Base-by-base conservation (phyloP, 805 yeast genomes). In the Metschnikowia henanensis region DNA sequence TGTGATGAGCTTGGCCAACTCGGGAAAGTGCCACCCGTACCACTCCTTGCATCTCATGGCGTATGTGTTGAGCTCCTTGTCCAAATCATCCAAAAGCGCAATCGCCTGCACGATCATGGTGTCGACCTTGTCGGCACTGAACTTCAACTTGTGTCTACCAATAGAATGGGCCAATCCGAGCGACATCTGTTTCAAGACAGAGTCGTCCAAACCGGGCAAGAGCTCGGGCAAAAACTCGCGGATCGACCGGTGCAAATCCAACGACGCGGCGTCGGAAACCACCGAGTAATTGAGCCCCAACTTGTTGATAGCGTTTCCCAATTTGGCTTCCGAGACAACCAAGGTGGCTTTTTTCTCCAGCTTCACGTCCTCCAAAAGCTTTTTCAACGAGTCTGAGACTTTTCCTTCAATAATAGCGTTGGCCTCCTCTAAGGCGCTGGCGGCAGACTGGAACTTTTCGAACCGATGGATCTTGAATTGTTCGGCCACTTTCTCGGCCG, bases 1-100 rank as follows among this genome's bases (percentile, higher is more conserved):
- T 56, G 85, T 83, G 58, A 94, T 87, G 67, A 92, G 89, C 79
- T 94, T 94, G 60, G 97, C 97, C 81, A 94, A 81, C 72, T 94
- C 99, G 30, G 99, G 99, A 84, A 94, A 94, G 72, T 94, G 99
- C 99, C 99, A 94, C 55, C 99, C 99, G 73, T 94, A 94, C 99
- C 99, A 94, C 75, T 94, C 99, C 75, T 92, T 94, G 73, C 92
- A 82, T 76, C 99, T 84, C 99, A 94, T 94, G 56, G 98, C 96
- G 61, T 92, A 94, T 41, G 97, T 94, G 75, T 94, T 94, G 60
- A 94, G 80, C 70, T 94, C 99, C 74, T 94, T 94, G 75, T 94
- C 99, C 60, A 94, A 79, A 63, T 94, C 97, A 61, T 94, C 99
- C 62, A 94, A 79, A 55, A 94, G 76, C 17, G 98, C 97, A 71